Evolutionary conservation across 192 early-diverging fungal species (phyloP).

Genomic region (Coemansia sp.): DNA sequence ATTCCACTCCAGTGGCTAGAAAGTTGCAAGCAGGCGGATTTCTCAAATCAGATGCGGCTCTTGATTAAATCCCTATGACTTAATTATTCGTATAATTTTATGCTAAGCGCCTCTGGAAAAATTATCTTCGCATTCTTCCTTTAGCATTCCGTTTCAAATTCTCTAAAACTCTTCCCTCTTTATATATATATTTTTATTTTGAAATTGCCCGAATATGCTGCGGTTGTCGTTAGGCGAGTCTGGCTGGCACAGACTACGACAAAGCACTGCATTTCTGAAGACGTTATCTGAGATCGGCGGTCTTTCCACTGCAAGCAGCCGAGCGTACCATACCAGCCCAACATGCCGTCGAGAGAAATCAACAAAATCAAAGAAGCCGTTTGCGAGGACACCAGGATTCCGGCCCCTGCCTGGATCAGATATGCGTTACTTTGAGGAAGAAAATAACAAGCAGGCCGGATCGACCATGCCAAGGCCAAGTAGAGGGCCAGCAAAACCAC

Average conservation of each 20-base stretch:
- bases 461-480: neutral
- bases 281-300: neutral
- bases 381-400: neutral
- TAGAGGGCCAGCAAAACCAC: neutral
- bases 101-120: neutral
- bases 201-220: neutral
- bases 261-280: neutral
- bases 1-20: neutral
- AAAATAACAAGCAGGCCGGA: neutral
- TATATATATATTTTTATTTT: neutral
- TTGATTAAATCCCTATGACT: neutral
- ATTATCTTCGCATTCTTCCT: neutral
- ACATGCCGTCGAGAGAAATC: neutral
- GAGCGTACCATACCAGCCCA: slow-evolving; percentile 8
- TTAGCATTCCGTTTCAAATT: neutral
- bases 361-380: neutral
- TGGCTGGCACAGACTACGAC: neutral
- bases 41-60: too few species aligned
- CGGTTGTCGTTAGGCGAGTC: neutral
- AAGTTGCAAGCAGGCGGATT: neutral
- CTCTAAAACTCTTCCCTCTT: neutral
- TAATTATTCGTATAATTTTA: neutral
- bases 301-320: neutral
- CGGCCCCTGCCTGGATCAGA: neutral
- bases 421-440: neutral